phyloP scores from a whole-genome alignment of 768 basidiomycete species.

The Hygrocybe coccinea region DNA sequence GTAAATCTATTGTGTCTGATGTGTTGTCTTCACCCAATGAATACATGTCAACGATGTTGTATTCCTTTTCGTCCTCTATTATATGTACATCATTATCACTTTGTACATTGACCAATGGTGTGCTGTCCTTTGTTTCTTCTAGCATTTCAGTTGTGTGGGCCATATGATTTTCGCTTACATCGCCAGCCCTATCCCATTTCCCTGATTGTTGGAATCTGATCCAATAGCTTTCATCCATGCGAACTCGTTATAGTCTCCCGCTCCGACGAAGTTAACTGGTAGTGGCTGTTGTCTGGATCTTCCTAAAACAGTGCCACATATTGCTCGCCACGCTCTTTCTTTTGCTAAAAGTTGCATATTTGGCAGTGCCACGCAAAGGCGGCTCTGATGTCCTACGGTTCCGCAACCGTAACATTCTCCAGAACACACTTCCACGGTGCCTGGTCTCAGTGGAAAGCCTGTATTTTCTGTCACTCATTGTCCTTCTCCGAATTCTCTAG shows the following conservation, averaged over 20 bases:
- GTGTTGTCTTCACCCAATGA: neutral
- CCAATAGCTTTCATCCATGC: neutral
- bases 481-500: neutral
- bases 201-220: slow-evolving; percentile 8
- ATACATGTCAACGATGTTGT: slow-evolving; percentile 3
- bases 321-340: neutral
- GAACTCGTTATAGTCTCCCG: neutral
- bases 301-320: neutral
- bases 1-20: neutral
- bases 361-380: neutral
- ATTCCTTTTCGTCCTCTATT: neutral
- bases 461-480: neutral
- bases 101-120: neutral
- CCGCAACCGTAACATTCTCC: neutral
- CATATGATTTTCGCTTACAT: slow-evolving; percentile 10
- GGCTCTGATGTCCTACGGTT: neutral
- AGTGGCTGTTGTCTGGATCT: neutral
- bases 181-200: slow-evolving; percentile 22
- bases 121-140: neutral
- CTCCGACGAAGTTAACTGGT: neutral
- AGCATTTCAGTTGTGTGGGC: slow-evolving; percentile 10
- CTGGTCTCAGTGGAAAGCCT: neutral
- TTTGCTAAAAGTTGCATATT: neutral
- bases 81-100: neutral
- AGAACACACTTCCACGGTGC: neutral